Conservation (phyloP, 2,329 filamentous ascomycete species). For the Cercospora nicotianae region DNA sequence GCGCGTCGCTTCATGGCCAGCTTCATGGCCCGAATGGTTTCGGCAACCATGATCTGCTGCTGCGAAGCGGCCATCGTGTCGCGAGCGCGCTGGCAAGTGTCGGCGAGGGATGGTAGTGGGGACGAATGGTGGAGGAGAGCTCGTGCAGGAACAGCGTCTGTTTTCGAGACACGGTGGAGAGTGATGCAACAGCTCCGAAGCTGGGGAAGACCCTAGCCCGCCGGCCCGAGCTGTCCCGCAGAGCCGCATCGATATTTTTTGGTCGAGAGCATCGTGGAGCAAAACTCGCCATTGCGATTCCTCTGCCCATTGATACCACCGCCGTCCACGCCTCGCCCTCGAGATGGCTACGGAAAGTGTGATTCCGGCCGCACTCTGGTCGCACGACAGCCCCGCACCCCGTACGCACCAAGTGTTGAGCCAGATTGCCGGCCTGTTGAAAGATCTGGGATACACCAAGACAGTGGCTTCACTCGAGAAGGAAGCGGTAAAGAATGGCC, state of each 20-base stretch:
- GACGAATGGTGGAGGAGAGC: background rate
- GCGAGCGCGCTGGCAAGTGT: background rate
- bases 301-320: background rate
- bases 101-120: background rate
- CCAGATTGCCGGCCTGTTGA: constrained; percentile 36
- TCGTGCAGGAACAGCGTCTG: background rate
- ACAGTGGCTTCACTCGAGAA: constrained; percentile 35
- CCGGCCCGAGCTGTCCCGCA: background rate
- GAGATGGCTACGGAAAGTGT: constrained; percentile 4
- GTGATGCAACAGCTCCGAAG: background rate
- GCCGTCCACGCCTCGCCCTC: background rate
- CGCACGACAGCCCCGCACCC: constrained; percentile 19
- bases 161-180: background rate
- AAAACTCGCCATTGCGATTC: background rate
- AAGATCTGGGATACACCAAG: constrained; percentile 37
- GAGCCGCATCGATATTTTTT: background rate
- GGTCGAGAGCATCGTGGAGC: background rate
- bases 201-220: constrained; percentile 43
- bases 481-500: constrained; percentile 36
- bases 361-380: constrained; percentile 19
- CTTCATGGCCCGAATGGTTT: constrained; percentile 68
- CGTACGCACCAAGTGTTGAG: constrained; percentile 27
- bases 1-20: constrained; percentile 63
- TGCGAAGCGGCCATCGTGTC: constrained; percentile 44
- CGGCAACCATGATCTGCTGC: constrained; percentile 60